Evolutionary conservation across 495 filamentous ascomycete species (phyloP).

Genomic region (Aspergillus nanangensis): DNA sequence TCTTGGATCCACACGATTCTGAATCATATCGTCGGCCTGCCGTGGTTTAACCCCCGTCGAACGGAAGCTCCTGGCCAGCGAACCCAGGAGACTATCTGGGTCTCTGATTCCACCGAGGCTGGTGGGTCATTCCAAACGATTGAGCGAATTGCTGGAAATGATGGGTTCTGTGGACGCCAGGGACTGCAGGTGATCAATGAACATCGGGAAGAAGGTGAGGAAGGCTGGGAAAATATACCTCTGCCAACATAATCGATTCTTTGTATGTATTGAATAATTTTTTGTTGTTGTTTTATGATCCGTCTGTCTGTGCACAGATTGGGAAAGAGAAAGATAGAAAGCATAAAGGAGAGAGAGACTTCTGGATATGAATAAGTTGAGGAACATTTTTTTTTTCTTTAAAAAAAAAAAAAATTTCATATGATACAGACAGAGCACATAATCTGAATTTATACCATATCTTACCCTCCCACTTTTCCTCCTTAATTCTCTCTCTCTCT

Average conservation of each 20-base stretch:
- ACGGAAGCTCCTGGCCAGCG: conserved; percentile 47
- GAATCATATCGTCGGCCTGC: conserved; percentile 47
- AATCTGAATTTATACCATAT: too few relatives aligned
- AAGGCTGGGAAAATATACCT: conserved; percentile 47
- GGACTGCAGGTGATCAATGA: conserved; percentile 55
- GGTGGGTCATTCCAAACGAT: conserved; percentile 39
- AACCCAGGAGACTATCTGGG: conserved; percentile 54
- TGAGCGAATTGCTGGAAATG: conserved; percentile 40
- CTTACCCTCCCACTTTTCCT: neutral
- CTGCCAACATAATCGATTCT: conserved; percentile 17
- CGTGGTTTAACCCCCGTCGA: conserved; percentile 55
- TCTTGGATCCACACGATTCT: conserved; percentile 49
- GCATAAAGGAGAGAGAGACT: too few relatives aligned
- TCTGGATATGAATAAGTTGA: too few relatives aligned
- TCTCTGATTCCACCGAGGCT: conserved; percentile 23
- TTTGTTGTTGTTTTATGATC: neutral
- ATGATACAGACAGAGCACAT: too few relatives aligned
- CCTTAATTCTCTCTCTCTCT: neutral
- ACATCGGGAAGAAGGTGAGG: conserved; percentile 42
- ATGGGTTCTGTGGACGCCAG: conserved; percentile 54
- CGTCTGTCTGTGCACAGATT: neutral
- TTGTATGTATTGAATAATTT: neutral
- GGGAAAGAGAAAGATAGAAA: too few relatives aligned
- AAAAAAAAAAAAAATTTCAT: too few relatives aligned
- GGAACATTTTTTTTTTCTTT: too few relatives aligned